Evolutionary conservation across 2,329 filamentous ascomycete genomes (phyloP), one percentile per base, ranked within the genome.

Genomic region (Alternaria sp.): DNA sequence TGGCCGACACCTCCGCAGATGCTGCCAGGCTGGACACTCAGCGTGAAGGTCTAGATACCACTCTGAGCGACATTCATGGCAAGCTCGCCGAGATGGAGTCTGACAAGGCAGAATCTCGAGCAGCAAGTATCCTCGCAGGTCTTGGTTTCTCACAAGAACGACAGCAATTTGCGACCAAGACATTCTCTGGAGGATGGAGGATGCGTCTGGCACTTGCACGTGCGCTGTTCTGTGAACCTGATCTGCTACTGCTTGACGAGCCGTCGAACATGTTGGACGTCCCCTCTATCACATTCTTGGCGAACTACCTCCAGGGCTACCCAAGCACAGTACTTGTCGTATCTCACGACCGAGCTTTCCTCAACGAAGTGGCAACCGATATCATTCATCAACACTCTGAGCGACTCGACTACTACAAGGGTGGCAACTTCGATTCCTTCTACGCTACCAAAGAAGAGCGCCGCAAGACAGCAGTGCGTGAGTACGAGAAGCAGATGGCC

Each of bases 251-350:
- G 79, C 93, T 99, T 72, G 96, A 99, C 85, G 96, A 99, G 89
- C 96, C 96, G 83, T 98, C 95, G 59, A 98, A 98, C 89, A 98
- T 98, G 95, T 93, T 99, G 93, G 96, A 98, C 83, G 96, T 99
- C 61, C 96, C 96, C n/a, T 98, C 96, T 23, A 98, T 99, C 77
- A 96, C 96, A 60, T 99, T 98, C 88, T 87, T 99, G 79, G 92
- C 95, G 51, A 95, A 94, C 76, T 99, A 99, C 78, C 90, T 99
- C 9, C 94, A 97, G 80, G 86, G 85, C 52, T 99, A 99, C 78
- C 95, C 95, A 43, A 97, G 93, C 81, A 98, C 96, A 2, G 90
- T 99, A 26, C 86, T 99, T 13, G 95, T 99, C 57, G 96, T 99
- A 69, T 97, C 93, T 81, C 96, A 99, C 91, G 96, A 99, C 88